Evolutionary conservation across 306 rosid species (phyloP), one percentile per base, ranked within the genome.

Genomic region (Calophaca sinica): DNA sequence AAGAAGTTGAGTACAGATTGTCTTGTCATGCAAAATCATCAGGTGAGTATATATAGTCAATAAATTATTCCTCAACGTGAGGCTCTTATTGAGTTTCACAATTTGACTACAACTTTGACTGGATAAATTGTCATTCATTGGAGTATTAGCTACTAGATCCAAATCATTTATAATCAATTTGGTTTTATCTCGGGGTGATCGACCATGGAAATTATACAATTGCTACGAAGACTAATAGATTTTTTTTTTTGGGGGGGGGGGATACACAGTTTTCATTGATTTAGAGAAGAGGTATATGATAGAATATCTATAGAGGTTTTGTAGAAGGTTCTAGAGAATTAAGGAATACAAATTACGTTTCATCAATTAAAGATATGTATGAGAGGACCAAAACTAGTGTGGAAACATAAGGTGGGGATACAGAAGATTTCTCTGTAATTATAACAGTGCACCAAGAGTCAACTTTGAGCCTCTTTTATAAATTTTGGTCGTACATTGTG

Each of bases 11-110:
- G 84, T 51, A 88, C 87, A 65, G 93, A 94, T 77, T 94, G 94
- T 77, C 77, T 94, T 60, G 88, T 85, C 79, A 81, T 90, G 91
- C 97, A 94, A 78, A 88, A 88, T 79, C 96, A 94, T 81, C 78
- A 5, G n/a, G 98, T 89, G 75, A 89, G 97, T 88, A 29, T 51
- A 28, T 57, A 53, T 42, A 68, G 11, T 53, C 15, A 11, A 32
- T 68, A 53, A 58, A 3, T 61, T 77, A 9, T 68, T 67, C 28
- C 7, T 20, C 42, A 35, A 59, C 45, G 3, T n/a, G 31, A 55
- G 10, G 26, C 26, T 59, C 42, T 59, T 59, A 33, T 12, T 11
- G 29, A 60, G 28, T 33, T 11, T 41, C 54, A 49, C 58, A 39
- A 55, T 65, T 32, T 58, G 28, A 36, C 29, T 3, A 7, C 48